Conservation (phyloP, 768 basidiomycete species). For the Clitopilus hobsonii region DNA sequence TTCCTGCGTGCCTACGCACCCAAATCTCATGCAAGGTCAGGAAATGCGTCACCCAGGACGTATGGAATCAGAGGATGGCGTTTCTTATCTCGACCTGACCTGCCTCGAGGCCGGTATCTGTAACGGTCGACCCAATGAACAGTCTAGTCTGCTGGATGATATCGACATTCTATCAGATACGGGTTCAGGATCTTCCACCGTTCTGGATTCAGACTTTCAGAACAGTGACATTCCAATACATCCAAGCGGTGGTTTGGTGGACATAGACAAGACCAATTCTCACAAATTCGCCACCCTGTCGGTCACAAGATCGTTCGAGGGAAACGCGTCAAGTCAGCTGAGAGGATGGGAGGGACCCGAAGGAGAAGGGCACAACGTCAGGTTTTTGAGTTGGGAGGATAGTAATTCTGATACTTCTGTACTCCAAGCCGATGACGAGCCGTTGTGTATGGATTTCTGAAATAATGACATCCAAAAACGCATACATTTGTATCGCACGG, state of each 20-base stretch:
- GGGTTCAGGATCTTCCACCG: slow-evolving; percentile 1
- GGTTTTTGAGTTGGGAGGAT: slow-evolving; percentile 5
- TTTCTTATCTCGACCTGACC: background rate
- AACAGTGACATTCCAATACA: slow-evolving; percentile 4
- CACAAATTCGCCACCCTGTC: slow-evolving; percentile 10
- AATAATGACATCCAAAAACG: too few species aligned
- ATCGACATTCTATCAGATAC: slow-evolving; percentile 11
- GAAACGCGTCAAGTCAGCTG: slow-evolving; percentile 7
- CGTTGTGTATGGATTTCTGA: slow-evolving; percentile 4
- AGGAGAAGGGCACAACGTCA: slow-evolving; percentile 9
- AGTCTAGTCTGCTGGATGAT: slow-evolving; percentile 1
- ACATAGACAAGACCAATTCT: slow-evolving; percentile 6
- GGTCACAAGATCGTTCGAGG: slow-evolving; percentile 13
- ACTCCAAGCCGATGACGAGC: slow-evolving; percentile 7
- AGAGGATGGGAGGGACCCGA: slow-evolving; percentile 4
- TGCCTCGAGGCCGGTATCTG: background rate
- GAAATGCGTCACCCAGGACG: background rate
- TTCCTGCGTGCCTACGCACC: background rate
- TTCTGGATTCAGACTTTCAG: slow-evolving; percentile 6
- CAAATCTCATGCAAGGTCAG: background rate
- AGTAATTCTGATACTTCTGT: background rate
- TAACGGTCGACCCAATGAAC: background rate
- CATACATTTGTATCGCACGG: too few species aligned
- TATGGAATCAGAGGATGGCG: background rate
- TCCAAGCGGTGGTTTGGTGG: slow-evolving; percentile 14